These are phyloP conservation scores for Astrephomene gubernaculifera DNA, from an alignment of 139 green algal species.

Conservation along the genomic window DNA sequence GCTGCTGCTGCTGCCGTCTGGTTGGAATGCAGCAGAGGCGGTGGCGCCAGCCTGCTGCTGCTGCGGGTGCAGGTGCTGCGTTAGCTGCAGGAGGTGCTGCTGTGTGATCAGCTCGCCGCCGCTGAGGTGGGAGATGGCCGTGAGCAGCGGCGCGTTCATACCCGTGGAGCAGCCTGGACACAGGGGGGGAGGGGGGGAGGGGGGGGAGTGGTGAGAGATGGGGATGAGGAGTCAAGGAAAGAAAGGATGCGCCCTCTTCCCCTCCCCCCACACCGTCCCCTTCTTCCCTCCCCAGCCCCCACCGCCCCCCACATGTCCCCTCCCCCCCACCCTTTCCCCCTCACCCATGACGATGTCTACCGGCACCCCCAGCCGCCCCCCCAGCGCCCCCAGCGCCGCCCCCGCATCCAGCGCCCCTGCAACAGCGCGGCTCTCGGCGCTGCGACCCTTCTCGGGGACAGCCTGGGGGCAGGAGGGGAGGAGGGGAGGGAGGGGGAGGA, in stretches of 20 bases:
- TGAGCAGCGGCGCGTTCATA: slow-evolving; percentile 32
- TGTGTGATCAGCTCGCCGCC: slow-evolving; percentile 25
- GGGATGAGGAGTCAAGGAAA: no score
- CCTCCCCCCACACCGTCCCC: no score
- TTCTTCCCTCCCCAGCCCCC: neutral
- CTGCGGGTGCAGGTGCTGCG: neutral
- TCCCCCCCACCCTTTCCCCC: neutral
- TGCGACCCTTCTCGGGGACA: slow-evolving; percentile 16
- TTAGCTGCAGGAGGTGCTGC: neutral
- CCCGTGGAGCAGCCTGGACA: slow-evolving; percentile 4
- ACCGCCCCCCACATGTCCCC: neutral
- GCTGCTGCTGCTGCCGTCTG: neutral
- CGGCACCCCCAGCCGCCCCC: neutral
- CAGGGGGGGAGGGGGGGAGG: neutral
- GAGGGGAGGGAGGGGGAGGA: neutral
- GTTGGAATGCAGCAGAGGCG: neutral
- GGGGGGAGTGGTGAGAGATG: no score
- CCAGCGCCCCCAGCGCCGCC: slow-evolving; percentile 18
- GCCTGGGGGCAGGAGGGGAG: neutral
- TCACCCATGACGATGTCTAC: slow-evolving; percentile 29
- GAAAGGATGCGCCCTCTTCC: no score
- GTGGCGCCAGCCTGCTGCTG: no score
- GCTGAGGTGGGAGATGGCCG: slow-evolving; percentile 18
- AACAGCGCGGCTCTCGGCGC: neutral
- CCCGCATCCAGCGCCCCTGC: slow-evolving; percentile 18